Base-by-base conservation (phyloP, 306 rosid species). In the Notholithocarpus densiflorus region DNA sequence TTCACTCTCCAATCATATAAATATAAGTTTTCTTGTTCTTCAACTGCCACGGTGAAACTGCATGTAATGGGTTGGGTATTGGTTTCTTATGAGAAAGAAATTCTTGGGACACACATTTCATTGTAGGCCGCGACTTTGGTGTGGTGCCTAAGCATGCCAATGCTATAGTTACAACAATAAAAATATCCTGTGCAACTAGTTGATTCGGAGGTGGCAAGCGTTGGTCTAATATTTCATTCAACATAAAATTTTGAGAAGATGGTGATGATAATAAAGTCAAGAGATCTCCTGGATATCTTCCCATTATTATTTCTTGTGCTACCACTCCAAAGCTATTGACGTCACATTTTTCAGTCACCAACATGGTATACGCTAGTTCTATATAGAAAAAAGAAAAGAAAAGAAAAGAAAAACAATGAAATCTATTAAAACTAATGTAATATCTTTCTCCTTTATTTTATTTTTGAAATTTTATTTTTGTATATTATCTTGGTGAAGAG, bases 241-340 rank as follows among this genome's bases (percentile, higher is more conserved):
- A 17, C 82, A 59, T 18, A 21, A 27, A 9, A 37, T 71, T 79
- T 40, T 71, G 53, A 13, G 79, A 51, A 6, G 79, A 68, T 23
- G 51, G 51, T 2, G 53, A 31, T 43, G 14, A 43, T 43, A 43
- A 8, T 43, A 8, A 43, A 43, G 51, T 43, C 51, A 43, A 43
- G 51, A 43, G 51, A 8, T 43, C 51, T 11, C 3, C 14, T 11
- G 31, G 84, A 70, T 75, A 66, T 14, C 9, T 70, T 21, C 84
- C 84, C 80, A 75, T 81, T 34, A 81, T 29, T 59, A 56, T 75
- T 75, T 81, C 80, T 10, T 68, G 31, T 13, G 68, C 75, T 52
- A 80, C 79, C 3, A 78, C 82, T 71, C 82, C 61, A 56, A 78
- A 78, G 11, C 82, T 78, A 2, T 78, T 71, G 6, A 78, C 79